Evolutionary conservation across 345 rosid species (phyloP), one percentile per base, ranked within the genome.

Genomic region (Corymbia maculata): DNA sequence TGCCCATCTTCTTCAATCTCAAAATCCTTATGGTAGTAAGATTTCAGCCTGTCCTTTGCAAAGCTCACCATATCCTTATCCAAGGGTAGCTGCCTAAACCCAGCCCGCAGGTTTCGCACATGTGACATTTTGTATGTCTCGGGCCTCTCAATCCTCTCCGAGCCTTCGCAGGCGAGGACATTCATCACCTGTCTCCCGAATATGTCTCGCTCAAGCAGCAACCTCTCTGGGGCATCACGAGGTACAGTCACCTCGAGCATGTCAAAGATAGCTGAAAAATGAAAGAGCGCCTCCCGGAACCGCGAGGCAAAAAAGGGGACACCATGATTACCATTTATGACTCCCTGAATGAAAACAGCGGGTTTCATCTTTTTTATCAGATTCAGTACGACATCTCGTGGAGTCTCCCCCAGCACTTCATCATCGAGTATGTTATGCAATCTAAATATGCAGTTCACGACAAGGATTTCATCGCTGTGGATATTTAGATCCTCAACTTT

Each of bases 101-200:
- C 94, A 6, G 92, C 91, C 87, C 94, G 90, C 44, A 30, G 70
- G 52, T 44, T 86, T 82, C 93, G 91, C 24, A 68, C 50, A 9
- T 92, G 92, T 85, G 90, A 92, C 45, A 88, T 90, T 90, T 88
- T 92, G 93, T 91, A 92, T 57, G 93, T 90, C 90, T 92, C 93
- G 12, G 94, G 94, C 92, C 97, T 94, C 59, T 94, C 97, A 4
- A 93, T 87, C 90, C 97, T 92, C 88, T 94, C 93, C 1, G 86
- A 70, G 44, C 95, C 97, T 89, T 95, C 97, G 44, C 95, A 95
- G 4, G 95, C 97, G 68, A 94, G 88, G 21, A 93, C 95, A 91
- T 93, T 94, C 95, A 93, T 91, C 4, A 89, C 92, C 85, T 88
- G 92, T 88, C 91, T 88, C 80, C 94, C 94, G 15, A 89, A 61